Evolutionary conservation across 371 early-diverging fungal species (phyloP), one percentile per base, ranked within the genome.

Genomic region (Amoeboaphelidium occidentale): DNA sequence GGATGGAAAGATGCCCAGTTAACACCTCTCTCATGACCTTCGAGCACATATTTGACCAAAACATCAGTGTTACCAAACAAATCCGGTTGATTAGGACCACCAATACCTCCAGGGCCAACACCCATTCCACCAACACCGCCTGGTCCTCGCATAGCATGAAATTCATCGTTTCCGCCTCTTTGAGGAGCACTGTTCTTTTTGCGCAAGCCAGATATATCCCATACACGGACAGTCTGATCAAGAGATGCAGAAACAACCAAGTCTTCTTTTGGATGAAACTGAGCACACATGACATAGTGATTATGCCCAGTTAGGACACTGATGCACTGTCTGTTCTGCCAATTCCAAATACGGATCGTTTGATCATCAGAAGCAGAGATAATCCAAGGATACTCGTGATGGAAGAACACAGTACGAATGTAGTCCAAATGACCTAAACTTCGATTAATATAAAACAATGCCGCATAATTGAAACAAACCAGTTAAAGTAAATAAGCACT

Each of bases 281-380:
- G 78, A 2, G 93, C 97, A 51, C 79, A 76, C 98, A 98, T 98
- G n/a, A 98, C 96, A 64, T 98, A 99, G 66, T 98, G 97, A 57
- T 89, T 92, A 66, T 97, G 97, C 1, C 99, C 99, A 2, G 96
- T 90, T 47, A 98, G 71, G 43, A 91, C 84, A 32, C 90, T 85
- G 48, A 99, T 81, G 61, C 92, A 90, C 62, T 79, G 85, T 49
- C 96, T 73, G n/a, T 92, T 90, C 66, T 97, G 94, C 90, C 97
- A 97, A 70, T 99, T 97, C 94, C 94, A 98, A 51, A 99, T 88
- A 53, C 96, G 83, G 55, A 98, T 89, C 20, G 98, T 97, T 62
- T 96, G 93, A 63, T 99, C 99, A 59, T 99, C 99, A 20, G 93
- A 91, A 27, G 89, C 80, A 52, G 78, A 79, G 49, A 98, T 69